Conservation (phyloP, 1,284 basidiomycete species). For the Anthracocystis walkeri region DNA sequence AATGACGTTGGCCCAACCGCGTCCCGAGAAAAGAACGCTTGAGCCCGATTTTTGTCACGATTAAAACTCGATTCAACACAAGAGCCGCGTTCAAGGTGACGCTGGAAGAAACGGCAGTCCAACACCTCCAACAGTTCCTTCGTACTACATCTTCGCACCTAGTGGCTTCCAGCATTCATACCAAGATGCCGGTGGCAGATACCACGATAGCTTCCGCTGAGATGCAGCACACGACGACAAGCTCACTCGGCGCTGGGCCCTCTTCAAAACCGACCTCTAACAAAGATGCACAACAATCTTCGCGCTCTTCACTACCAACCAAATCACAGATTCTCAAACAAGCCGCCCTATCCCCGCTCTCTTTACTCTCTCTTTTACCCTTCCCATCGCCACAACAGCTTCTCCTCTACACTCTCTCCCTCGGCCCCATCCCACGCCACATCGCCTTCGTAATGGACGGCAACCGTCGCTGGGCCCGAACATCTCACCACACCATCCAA, state of each 20-base stretch:
- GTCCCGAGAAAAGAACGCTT: constrained; percentile 15
- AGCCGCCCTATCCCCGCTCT: constrained; percentile 44
- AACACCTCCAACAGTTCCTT: neutral
- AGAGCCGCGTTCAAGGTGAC: constrained; percentile 5
- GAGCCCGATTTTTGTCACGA: neutral
- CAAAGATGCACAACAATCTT: neutral
- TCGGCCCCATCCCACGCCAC: constrained; percentile 88
- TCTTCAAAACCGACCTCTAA: neutral
- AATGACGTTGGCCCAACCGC: constrained; percentile 30
- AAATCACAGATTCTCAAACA: constrained; percentile 34
- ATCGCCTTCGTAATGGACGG: constrained; percentile 99
- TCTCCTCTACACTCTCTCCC: constrained; percentile 43
- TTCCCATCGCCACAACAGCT: constrained; percentile 38
- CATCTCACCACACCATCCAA: constrained; percentile 45
- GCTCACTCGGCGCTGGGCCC: neutral
- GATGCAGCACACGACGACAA: neutral
- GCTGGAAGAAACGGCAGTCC: constrained; percentile 9
- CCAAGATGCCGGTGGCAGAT: constrained; percentile 9
- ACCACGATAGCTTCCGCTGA: neutral
- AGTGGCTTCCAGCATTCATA: neutral
- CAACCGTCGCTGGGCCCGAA: constrained; percentile 89
- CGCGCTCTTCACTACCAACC: constrained; percentile 9
- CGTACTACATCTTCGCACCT: neutral
- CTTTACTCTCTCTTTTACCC: constrained; percentile 36
- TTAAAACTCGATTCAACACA: constrained; percentile 2